Conservation (phyloP, 441 rosid genomes). For the Bruguiera hainesii region DNA sequence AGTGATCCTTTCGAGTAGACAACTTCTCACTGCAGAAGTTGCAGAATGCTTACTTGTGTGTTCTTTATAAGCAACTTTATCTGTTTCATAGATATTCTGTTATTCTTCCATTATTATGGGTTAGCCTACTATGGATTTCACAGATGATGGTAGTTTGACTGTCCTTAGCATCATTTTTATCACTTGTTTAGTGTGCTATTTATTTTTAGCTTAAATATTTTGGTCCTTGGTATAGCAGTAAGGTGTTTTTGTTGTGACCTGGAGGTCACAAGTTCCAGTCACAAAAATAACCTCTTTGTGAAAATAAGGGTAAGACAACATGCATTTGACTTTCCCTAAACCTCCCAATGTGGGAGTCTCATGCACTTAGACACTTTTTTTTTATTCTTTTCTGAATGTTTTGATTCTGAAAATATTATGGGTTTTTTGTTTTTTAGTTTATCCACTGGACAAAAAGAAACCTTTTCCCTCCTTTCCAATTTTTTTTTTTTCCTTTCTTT, state of each 20-base stretch:
- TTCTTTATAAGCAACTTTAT: slow-evolving; percentile 10
- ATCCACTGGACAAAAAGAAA: slow-evolving; percentile 5
- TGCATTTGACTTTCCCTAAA: too few species aligned
- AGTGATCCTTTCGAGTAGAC: slow-evolving; percentile 52
- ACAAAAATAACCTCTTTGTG: too few species aligned
- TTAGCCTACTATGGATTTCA: neutral
- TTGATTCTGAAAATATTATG: neutral
- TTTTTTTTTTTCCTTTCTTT: neutral
- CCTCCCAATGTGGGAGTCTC: too few species aligned
- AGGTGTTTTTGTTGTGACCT: too few species aligned
- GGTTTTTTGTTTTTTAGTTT: neutral
- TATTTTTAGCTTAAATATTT: neutral
- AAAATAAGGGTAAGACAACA: too few species aligned
- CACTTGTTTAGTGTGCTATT: too few species aligned
- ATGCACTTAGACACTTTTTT: too few species aligned
- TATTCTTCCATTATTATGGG: neutral
- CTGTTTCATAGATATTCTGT: slow-evolving; percentile 9
- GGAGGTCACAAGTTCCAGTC: too few species aligned
- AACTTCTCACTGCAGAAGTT: slow-evolving; percentile 54
- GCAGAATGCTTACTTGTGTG: slow-evolving; percentile 55
- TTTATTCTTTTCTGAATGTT: neutral
- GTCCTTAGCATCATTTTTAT: too few species aligned
- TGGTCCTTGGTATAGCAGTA: neutral
- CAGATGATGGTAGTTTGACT: neutral
- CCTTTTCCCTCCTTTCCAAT: neutral